Percentiles rank a stretch among this genome's conserved stretches.
phyloP scores from a whole-genome alignment of 345 rosid species.

The Citrus unshiu region DNA sequence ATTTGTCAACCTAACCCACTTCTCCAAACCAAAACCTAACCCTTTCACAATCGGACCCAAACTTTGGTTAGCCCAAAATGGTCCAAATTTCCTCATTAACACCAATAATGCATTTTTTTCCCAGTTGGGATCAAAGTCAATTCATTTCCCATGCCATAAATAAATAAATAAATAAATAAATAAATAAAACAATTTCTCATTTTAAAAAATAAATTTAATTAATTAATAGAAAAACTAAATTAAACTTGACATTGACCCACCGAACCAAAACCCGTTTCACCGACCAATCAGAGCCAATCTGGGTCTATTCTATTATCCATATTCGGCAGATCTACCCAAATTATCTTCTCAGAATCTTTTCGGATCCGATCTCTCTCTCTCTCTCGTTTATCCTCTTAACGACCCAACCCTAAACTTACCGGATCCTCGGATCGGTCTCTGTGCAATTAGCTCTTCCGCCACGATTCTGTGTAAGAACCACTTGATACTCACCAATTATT shows the following conservation, averaged over 20 bases:
- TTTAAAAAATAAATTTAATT: background rate
- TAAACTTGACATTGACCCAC: constrained; percentile 3
- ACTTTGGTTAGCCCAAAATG: background rate
- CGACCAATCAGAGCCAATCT: constrained; percentile 6
- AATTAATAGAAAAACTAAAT: background rate
- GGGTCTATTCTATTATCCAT: background rate
- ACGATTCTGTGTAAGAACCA: constrained; percentile 13
- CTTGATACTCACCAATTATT: constrained; percentile 7
- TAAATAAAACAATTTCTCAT: background rate
- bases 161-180: background rate
- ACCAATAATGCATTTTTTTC: background rate
- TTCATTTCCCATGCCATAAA: background rate
- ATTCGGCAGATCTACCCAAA: constrained; percentile 39
- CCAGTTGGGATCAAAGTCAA: background rate
- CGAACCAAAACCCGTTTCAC: constrained; percentile 1
- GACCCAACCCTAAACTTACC: constrained; percentile 33
- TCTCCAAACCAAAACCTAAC: background rate
- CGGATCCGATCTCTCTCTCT: constrained; percentile 5
- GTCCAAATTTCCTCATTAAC: background rate
- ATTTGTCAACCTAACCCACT: background rate
- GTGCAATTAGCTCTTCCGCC: constrained; percentile 9
- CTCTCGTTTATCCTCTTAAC: background rate
- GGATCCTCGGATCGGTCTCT: constrained; percentile 65
- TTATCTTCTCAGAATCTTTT: background rate
- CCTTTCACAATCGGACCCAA: background rate